Conservation (phyloP, 1,284 basidiomycete species). For the Ceratobasidium papillatum region DNA sequence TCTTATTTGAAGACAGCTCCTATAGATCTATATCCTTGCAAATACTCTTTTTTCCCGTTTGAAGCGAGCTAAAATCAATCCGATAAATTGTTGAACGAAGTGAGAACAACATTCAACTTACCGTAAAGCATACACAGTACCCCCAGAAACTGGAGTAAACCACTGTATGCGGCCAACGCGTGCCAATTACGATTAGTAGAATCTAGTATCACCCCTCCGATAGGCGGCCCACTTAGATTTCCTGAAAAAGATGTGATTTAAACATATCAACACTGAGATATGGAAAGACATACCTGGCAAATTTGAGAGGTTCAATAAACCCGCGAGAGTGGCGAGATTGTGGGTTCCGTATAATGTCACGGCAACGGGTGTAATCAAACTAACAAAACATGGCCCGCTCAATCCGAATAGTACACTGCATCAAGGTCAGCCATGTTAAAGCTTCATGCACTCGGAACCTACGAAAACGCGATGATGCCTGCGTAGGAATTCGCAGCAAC, state of each 20-base stretch:
- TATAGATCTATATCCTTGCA: neutral
- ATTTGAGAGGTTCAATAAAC: slow-evolving; percentile 45
- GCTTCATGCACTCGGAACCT: slow-evolving; percentile 4
- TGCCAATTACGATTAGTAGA: slow-evolving; percentile 46
- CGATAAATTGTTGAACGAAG: neutral
- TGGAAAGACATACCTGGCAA: neutral
- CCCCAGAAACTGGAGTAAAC: slow-evolving; percentile 42
- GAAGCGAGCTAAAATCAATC: slow-evolving; percentile 33
- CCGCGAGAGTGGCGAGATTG: slow-evolving; percentile 46
- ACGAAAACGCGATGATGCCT: slow-evolving; percentile 45
- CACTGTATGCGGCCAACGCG: slow-evolving; percentile 41
- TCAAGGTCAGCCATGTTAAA: neutral
- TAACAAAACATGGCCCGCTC: slow-evolving; percentile 38
- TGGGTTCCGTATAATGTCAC: slow-evolving; percentile 46
- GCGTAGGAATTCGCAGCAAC: slow-evolving; percentile 44
- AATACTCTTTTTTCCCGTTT: slow-evolving; percentile 30
- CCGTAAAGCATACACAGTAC: slow-evolving; percentile 43
- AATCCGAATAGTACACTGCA: slow-evolving; percentile 23
- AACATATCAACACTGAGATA: neutral
- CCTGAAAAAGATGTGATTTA: slow-evolving; percentile 8
- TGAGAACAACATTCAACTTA: neutral
- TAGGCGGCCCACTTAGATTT: slow-evolving; percentile 44
- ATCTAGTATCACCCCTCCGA: slow-evolving; percentile 46
- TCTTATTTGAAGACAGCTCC: neutral
- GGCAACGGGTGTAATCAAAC: slow-evolving; percentile 46